These are phyloP conservation scores for Huiozyma naganishii DNA, from an alignment of 805 yeast genomes.

Conservation along the genomic window DNA sequence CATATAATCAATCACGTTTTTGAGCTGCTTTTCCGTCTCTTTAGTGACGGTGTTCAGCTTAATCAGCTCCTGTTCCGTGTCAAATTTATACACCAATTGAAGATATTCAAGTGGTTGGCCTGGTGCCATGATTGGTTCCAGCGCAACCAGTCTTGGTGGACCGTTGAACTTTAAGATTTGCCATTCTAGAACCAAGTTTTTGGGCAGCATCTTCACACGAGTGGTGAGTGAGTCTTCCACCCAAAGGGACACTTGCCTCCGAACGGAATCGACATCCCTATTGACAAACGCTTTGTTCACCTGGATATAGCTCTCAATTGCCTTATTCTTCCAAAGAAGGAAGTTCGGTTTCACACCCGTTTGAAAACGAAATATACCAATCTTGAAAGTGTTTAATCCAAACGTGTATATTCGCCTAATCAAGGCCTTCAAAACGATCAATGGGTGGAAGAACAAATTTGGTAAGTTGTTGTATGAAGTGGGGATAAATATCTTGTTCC, in stretches of 20 bases:
- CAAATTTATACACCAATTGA: slow-evolving; percentile 52
- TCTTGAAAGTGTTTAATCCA: slow-evolving; percentile 58
- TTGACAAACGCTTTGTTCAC: slow-evolving; percentile 77
- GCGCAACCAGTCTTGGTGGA: slow-evolving; percentile 61
- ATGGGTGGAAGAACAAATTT: slow-evolving; percentile 32
- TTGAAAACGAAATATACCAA: slow-evolving; percentile 58
- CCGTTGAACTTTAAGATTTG: slow-evolving; percentile 57
- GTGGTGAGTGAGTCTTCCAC: slow-evolving; percentile 46
- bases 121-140: slow-evolving; percentile 56
- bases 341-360: slow-evolving; percentile 59
- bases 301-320: slow-evolving; percentile 63
- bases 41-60: slow-evolving; percentile 36
- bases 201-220: slow-evolving; percentile 47
- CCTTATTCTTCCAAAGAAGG: slow-evolving; percentile 73
- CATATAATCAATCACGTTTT: slow-evolving; percentile 49
- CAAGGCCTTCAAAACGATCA: slow-evolving; percentile 34
- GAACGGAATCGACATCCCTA: slow-evolving; percentile 37
- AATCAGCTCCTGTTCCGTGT: slow-evolving; percentile 50
- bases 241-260: slow-evolving; percentile 44
- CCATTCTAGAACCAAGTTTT: slow-evolving; percentile 57
- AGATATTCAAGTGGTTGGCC: slow-evolving; percentile 43
- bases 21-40: slow-evolving; percentile 36
- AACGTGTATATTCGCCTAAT: slow-evolving; percentile 51
- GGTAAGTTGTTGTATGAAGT: slow-evolving; percentile 39
- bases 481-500: slow-evolving; percentile 40